Base-by-base conservation (phyloP, 345 rosid species). In the Murraya koenigii region DNA sequence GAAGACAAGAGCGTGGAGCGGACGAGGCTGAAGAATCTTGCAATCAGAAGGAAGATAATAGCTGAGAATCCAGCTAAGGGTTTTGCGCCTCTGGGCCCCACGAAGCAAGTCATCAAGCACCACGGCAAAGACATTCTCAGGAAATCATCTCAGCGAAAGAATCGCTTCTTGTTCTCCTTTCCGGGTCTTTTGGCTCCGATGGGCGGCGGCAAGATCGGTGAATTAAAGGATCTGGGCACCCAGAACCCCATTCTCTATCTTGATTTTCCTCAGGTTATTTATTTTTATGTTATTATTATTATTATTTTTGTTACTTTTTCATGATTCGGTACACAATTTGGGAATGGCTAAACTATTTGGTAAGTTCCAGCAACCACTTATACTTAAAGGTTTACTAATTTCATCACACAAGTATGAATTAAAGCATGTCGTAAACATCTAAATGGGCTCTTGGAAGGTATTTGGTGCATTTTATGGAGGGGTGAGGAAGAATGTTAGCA, bases 161-260 rank as follows among this genome's bases (percentile, higher is more conserved):
- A 85, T 73, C 88, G 88, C 7, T 93, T 75, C 84, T 89, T 89
- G 70, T 90, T 88, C 84, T 90, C 98, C 9, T 90, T 95, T 76
- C 98, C 98, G 0, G 94, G 91, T 33, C 92, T 90, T 14, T 78
- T 92, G 10, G 93, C 87, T 63, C 97, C 97, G 5, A 10, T 85
- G 66, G 82, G 84, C 54, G 94, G 90, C 65, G 98, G 98, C 60
- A 89, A 89, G 82, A 92, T 95, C 77, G 99, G 90, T 66, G 98
- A 89, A 74, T 95, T 95, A 81, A 90, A 89, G 82, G 84, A 89
- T 49, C 77, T 95, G 75, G 92, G 92, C 60, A 84, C 93, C 77
- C 90, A 92, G 80, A 95, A 91, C 86, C 99, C 98, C 8, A 77
- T 92, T 76, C 97, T 95, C 39, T 95, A 92, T 89, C 88, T 95